phyloP scores from a whole-genome alignment of 345 rosid species.

The Brassica cretica region DNA sequence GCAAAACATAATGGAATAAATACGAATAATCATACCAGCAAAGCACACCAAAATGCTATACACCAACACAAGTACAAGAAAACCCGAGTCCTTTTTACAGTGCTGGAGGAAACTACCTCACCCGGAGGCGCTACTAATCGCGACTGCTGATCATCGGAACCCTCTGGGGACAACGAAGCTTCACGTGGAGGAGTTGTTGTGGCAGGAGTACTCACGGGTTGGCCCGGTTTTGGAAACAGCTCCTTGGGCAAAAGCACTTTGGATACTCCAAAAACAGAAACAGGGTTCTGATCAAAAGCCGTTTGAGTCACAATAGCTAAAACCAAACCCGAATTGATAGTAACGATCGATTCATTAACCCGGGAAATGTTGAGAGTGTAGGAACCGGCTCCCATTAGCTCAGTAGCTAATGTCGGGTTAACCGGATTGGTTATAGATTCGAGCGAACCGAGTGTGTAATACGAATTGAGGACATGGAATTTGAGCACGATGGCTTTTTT shows the following conservation, averaged over 20 bases:
- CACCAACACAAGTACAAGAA: conserved; percentile 41
- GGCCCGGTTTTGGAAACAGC: conserved; percentile 38
- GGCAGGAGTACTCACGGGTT: conserved; percentile 37
- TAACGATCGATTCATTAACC: conserved; percentile 69
- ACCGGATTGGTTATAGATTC: conserved; percentile 90
- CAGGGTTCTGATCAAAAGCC: conserved; percentile 82
- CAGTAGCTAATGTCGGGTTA: conserved; percentile 90
- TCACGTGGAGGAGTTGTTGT: conserved; percentile 53
- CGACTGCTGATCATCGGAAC: conserved; percentile 32
- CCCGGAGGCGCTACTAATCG: conserved; percentile 60
- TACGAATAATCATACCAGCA: conserved; percentile 45
- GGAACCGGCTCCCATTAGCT: conserved; percentile 71
- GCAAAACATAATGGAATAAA: conserved; percentile 23
- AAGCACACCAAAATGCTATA: conserved; percentile 56
- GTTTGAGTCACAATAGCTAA: conserved; percentile 86
- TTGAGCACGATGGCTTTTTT: conserved; percentile 65
- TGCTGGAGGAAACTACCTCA: conserved; percentile 42
- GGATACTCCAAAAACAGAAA: conserved; percentile 86
- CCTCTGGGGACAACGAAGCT: conserved; percentile 50
- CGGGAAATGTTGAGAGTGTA: conserved; percentile 81
- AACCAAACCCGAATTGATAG: conserved; percentile 73
- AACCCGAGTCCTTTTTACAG: conserved; percentile 9
- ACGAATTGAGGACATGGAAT: conserved; percentile 87
- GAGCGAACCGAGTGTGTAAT: conserved; percentile 86
- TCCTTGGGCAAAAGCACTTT: conserved; percentile 80